Conservation (phyloP, 139 green algal genomes). For the Deuterostichococcus epilithicus region DNA sequence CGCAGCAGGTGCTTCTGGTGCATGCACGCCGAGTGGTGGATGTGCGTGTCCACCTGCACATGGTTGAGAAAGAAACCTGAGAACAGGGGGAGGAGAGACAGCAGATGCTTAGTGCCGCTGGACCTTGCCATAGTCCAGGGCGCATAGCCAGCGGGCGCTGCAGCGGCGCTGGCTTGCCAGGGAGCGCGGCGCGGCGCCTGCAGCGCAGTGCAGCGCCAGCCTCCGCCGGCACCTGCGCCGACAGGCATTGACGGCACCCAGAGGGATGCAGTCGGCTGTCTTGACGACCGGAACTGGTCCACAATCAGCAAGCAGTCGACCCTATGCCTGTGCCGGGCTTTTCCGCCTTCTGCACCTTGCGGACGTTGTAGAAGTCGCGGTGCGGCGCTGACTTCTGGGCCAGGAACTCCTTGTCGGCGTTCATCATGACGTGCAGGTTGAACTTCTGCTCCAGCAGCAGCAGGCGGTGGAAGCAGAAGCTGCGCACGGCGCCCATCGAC, state of each 20-base stretch:
- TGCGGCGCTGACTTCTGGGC: conserved; percentile 95
- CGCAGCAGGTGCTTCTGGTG: conserved; percentile 99
- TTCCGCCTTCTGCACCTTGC: conserved; percentile 94
- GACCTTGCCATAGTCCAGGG: background rate
- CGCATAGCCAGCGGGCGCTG: no score
- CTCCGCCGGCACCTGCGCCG: no score
- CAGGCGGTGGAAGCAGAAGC: conserved; percentile 90
- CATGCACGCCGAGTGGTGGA: conserved; percentile 98
- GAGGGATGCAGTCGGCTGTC: no score
- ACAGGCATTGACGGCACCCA: no score
- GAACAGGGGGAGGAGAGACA: background rate
- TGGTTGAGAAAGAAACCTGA: background rate
- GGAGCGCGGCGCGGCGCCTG: no score
- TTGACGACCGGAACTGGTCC: no score
- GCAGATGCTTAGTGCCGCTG: background rate
- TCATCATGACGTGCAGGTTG: conserved; percentile 97
- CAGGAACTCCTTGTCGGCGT: conserved; percentile 96
- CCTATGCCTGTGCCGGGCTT: no score
- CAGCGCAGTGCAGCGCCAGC: background rate
- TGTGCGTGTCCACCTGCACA: conserved; percentile 93
- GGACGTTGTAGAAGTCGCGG: conserved; percentile 99
- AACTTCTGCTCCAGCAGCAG: conserved; percentile 98
- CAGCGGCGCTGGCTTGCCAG: no score
- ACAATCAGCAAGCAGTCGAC: background rate
- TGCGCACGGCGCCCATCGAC: conserved; percentile 78